Evolutionary conservation across 805 yeast genomes (phyloP), one percentile per base, ranked within the genome.

Genomic region (Lachancea cidri): DNA sequence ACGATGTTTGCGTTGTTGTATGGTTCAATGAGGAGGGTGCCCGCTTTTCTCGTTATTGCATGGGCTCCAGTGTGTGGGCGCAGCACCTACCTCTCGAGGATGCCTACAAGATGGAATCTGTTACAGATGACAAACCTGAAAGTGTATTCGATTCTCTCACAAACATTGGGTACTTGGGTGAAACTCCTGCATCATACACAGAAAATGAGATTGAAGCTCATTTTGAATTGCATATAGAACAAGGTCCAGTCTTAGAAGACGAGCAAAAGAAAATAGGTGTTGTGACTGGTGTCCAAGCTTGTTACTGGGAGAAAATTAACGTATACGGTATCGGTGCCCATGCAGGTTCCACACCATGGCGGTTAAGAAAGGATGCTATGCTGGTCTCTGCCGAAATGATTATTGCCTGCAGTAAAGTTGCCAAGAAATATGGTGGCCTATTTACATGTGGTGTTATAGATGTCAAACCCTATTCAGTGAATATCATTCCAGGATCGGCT

Each of bases 21-120:
- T 81, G 87, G 87, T 76, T 79, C 57, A 81, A 81, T 53, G 87
- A 81, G 56, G 87, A 81, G 64, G 87, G 87, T 39, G 86, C 86
- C 0, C 59, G 87, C 35, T 81, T 79, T 53, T 83, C 86, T 17
- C 67, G 72, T 63, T 68, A 79, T 36, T 68, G 77, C 58, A 78
- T 79, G 77, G 72, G 81, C 1, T 74, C 81, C 1, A 70, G 78
- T 5, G 83, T 79, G 1, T 81, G 83, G 82, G 76, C 83, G 2
- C 81, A 73, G 4, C 51, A 60, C 16, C 54, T 66, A 17, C 49
- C 67, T 1, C 62, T 68, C 38, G 74, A 79, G 38, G 68, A 67
- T 4, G 71, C 75, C 7, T 76, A 79, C 45, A 54, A 62, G 4
- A 62, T 77, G 50, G 59, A 70, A 47, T 78, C 81, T 5, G 72